Conservation (phyloP, 2,329 filamentous ascomycete genomes). For the Alternaria sp. region DNA sequence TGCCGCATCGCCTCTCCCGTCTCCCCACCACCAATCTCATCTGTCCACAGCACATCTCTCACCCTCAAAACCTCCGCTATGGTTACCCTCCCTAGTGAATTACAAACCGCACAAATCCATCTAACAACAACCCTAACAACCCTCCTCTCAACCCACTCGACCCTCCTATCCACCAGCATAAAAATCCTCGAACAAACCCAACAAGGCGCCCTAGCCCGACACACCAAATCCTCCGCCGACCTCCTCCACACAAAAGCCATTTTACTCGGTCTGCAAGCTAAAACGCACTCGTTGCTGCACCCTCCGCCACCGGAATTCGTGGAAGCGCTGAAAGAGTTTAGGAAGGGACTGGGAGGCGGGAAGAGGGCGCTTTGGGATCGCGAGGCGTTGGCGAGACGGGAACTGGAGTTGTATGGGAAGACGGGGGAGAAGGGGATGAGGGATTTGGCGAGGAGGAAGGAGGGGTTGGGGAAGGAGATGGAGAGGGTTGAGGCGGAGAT, state of each 20-base stretch:
- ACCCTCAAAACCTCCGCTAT: conserved; percentile 19
- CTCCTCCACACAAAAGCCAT: conserved; percentile 51
- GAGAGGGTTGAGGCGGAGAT: conserved; percentile 16
- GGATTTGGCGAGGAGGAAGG: conserved; percentile 51
- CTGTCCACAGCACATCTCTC: conserved; percentile 17
- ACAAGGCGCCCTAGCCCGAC: conserved; percentile 53
- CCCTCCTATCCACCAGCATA: conserved; percentile 49
- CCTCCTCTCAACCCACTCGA: conserved; percentile 47
- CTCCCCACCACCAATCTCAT: conserved; percentile 12
- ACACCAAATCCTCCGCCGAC: conserved; percentile 52
- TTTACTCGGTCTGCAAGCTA: conserved; percentile 52
- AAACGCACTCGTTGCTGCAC: conserved; percentile 34
- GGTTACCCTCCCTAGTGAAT: conserved; percentile 22
- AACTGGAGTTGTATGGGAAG: conserved; percentile 45
- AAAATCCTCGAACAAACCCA: conserved; percentile 56
- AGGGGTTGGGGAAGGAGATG: conserved; percentile 25
- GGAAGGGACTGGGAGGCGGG: conserved; percentile 37
- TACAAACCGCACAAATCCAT: conserved; percentile 37
- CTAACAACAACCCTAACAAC: conserved; percentile 43
- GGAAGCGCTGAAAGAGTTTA: conserved; percentile 41
- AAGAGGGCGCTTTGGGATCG: conserved; percentile 39
- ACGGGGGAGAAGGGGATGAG: conserved; percentile 46
- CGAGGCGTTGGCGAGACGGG: conserved; percentile 40
- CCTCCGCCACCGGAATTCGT: conserved; percentile 38
- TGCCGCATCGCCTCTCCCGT: conserved; percentile 41